Conservation (phyloP, 768 basidiomycete genomes). For the Gloeophyllum trabeum region DNA sequence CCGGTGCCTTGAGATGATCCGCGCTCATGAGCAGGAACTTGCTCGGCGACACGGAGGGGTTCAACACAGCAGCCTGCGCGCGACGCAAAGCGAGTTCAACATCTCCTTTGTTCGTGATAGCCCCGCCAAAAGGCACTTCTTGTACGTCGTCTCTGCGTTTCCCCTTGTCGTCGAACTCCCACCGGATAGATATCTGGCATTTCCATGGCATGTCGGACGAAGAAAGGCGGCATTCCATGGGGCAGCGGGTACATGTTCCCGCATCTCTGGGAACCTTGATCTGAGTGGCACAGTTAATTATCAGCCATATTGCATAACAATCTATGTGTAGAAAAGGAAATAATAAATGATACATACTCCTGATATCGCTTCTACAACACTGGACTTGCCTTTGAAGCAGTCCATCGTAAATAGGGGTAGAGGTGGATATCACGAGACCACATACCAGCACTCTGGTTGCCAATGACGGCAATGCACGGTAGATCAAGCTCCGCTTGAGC, state of each 20-base stretch:
- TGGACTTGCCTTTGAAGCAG: slow-evolving; percentile 25
- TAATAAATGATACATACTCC: slow-evolving; percentile 26
- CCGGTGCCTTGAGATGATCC: not conserved
- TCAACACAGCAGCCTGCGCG: slow-evolving; percentile 48
- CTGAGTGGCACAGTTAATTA: too few relatives aligned
- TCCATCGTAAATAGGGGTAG: too few relatives aligned
- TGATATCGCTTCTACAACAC: slow-evolving; percentile 38
- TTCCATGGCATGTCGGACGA: slow-evolving; percentile 14
- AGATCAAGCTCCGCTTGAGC: slow-evolving; percentile 35
- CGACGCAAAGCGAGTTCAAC: slow-evolving; percentile 46
- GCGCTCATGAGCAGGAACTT: slow-evolving; percentile 10
- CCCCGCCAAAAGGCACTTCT: slow-evolving; percentile 28
- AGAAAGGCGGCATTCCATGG: slow-evolving; percentile 23
- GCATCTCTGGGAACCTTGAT: slow-evolving; percentile 37
- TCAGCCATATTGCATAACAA: too few relatives aligned
- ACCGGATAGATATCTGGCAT: slow-evolving; percentile 30
- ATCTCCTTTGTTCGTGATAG: slow-evolving; percentile 24
- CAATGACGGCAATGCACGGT: slow-evolving; percentile 38
- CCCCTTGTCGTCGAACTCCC: slow-evolving; percentile 24
- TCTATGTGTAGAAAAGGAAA: too few relatives aligned
- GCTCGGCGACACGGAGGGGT: slow-evolving; percentile 22
- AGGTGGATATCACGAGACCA: too few relatives aligned
- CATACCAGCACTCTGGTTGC: slow-evolving; percentile 42
- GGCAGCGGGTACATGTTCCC: slow-evolving; percentile 34
- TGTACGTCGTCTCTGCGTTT: slow-evolving; percentile 10